Evolutionary conservation across 257 asterid species (phyloP), one percentile per base, ranked within the genome.

Genomic region (Primulina eburnea): DNA sequence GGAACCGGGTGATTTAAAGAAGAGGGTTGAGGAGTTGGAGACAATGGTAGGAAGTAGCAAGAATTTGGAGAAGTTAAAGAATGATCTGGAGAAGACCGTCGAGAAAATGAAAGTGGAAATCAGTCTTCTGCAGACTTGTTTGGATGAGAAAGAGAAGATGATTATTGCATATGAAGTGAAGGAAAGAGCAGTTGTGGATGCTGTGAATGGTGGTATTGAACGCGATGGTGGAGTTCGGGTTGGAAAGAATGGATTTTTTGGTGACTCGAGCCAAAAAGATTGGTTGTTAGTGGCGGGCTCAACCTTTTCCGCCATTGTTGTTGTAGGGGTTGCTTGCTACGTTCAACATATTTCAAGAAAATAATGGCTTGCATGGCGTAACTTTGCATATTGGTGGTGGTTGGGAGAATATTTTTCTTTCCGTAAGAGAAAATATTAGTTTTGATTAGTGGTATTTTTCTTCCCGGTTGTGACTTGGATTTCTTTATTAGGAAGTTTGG

Each of bases 131-230:
- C 83, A 81, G 83, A 64, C 24, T 67, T 77, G 75, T 71, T 79
- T 90, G 75, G 80, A 67, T 32, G 96, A 82, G 77, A 86, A 88
- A 40, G 84, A 77, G 79, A 82, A 72, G 79, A 37, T 67, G 82
- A 82, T 86, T 65, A 62, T 20, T 52, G 82, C 71, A 56, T 74
- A 82, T 40, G 83, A 84, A 65, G 28, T 29, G 50, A 78, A 80
- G 77, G 84, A 77, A 60, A 70, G 77, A 62, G 72, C 76, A 24
- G 57, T 67, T 56, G 72, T 30, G 14, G 83, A 70, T 28, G 67
- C 12, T 29, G 70, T 73, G 40, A 75, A 78, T 74, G 81, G 83
- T n/a, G 81, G 35, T 16, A 71, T 71, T 66, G 66, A 75, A 53
- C 72, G 77, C 9, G 80, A 62, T 33, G 61, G 57, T 53, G 66